A percentile compares a stretch with the other conserved stretches of the same genome.
Conservation (phyloP, 2,329 filamentous ascomycete genomes). For the Neonectria hederae region DNA sequence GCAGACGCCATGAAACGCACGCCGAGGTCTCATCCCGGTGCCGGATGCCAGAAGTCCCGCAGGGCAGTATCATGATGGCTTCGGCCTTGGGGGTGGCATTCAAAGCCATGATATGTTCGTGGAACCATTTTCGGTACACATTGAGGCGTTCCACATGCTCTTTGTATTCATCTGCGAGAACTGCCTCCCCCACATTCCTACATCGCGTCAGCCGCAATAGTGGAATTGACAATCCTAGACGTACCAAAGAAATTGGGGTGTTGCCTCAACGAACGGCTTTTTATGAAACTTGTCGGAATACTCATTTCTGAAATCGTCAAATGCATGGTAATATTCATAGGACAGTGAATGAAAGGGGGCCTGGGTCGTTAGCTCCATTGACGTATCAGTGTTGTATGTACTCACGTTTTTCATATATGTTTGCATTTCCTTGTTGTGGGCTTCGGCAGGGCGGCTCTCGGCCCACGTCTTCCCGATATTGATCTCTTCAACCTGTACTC, state of each 20-base stretch:
- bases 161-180: conserved; percentile 38
- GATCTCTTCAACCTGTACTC: conserved; percentile 27
- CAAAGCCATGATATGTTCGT: conserved; percentile 37
- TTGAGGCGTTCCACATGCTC: conserved; percentile 37
- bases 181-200: conserved; percentile 40
- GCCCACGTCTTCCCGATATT: conserved; percentile 35
- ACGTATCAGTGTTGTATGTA: not conserved
- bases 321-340: conserved; percentile 47
- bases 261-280: conserved; percentile 44
- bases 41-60: conserved; percentile 27
- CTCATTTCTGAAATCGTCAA: conserved; percentile 40
- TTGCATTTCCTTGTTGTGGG: conserved; percentile 28
- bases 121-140: conserved; percentile 47
- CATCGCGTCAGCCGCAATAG: conserved; percentile 4
- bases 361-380: conserved; percentile 33
- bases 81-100: conserved; percentile 30
- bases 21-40: conserved; percentile 42
- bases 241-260: conserved; percentile 44
- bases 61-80: conserved; percentile 44
- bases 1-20: conserved; percentile 35
- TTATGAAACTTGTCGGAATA: conserved; percentile 39
- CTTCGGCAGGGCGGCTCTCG: conserved; percentile 15
- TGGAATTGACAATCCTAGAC: not conserved
- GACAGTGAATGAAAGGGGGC: conserved; percentile 45
- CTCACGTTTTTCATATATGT: conserved; percentile 45